phyloP scores from a whole-genome alignment of 2,329 filamentous ascomycete genomes.

The Bipolaris oryzae region DNA sequence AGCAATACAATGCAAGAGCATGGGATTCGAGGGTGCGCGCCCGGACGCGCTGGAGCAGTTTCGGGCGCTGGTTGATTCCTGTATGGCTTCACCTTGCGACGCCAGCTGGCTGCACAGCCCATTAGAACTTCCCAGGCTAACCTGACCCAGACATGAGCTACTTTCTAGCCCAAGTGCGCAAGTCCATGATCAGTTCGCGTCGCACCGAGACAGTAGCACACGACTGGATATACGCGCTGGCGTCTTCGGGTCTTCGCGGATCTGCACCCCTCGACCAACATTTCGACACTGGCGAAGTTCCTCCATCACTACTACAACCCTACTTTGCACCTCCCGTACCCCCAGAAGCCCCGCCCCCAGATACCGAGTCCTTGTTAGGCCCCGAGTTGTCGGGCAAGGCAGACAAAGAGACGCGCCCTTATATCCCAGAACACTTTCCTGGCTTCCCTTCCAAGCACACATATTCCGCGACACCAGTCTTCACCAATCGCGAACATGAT shows the following conservation, averaged over 20 bases:
- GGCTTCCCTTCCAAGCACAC: slow-evolving; percentile 68
- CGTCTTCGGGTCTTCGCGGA: slow-evolving; percentile 48
- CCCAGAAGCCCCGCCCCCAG: slow-evolving; percentile 48
- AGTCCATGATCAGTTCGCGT: slow-evolving; percentile 64
- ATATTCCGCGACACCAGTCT: slow-evolving; percentile 66
- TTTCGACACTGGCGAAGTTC: slow-evolving; percentile 49
- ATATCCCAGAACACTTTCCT: slow-evolving; percentile 67
- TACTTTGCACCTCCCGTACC: slow-evolving; percentile 51
- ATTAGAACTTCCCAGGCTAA: slow-evolving; percentile 20
- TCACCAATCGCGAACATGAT: slow-evolving; percentile 63
- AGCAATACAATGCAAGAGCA: slow-evolving; percentile 56
- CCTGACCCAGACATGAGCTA: slow-evolving; percentile 57
- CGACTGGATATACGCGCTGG: slow-evolving; percentile 63
- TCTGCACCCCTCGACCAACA: slow-evolving; percentile 50
- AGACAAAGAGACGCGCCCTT: slow-evolving; percentile 55
- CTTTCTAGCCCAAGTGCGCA: slow-evolving; percentile 60
- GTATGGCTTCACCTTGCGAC: slow-evolving; percentile 52
- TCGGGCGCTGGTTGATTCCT: slow-evolving; percentile 62
- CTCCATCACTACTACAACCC: slow-evolving; percentile 47
- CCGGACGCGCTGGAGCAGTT: slow-evolving; percentile 64
- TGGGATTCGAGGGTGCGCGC: slow-evolving; percentile 62
- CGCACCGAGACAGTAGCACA: slow-evolving; percentile 62
- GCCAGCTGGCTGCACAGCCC: slow-evolving; percentile 6
- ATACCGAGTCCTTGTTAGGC: slow-evolving; percentile 58
- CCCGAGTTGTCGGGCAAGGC: slow-evolving; percentile 56